Percentiles rank a stretch among this genome's conserved stretches.
These are phyloP conservation scores for Sphaerosporella brunnea DNA, from an alignment of 495 filamentous ascomycete genomes.

Conservation along the genomic window DNA sequence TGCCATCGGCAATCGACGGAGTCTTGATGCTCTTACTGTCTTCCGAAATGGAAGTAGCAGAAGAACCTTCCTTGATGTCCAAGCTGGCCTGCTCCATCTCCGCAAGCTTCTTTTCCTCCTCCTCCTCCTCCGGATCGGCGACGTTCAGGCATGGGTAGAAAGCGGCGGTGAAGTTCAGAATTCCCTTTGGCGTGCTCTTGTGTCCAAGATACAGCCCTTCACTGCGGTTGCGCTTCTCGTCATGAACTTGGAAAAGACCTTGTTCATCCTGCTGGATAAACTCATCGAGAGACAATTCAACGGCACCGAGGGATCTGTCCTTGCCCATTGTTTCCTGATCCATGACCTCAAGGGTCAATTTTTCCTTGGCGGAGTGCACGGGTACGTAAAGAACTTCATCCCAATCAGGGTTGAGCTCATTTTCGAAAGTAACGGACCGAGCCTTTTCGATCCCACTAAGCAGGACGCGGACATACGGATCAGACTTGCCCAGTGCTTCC, in stretches of 20 bases:
- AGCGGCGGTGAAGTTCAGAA: slow-evolving; percentile 61
- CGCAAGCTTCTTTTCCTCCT: slow-evolving; percentile 34
- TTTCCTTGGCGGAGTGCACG: slow-evolving; percentile 71
- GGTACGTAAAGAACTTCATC: slow-evolving; percentile 92
- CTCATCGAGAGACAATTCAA: slow-evolving; percentile 58
- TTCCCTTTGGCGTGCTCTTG: slow-evolving; percentile 55
- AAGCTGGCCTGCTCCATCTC: slow-evolving; percentile 25
- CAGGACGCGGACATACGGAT: slow-evolving; percentile 77
- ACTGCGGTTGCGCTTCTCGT: slow-evolving; percentile 44
- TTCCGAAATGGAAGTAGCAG: too few relatives aligned
- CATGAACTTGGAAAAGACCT: slow-evolving; percentile 67
- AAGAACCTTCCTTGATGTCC: too few relatives aligned
- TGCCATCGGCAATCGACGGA: slow-evolving; percentile 3
- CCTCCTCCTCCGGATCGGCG: slow-evolving; percentile 85
- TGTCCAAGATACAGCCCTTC: slow-evolving; percentile 48
- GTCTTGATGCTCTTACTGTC: slow-evolving; percentile 36
- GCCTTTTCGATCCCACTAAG: slow-evolving; percentile 78
- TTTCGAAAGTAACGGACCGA: slow-evolving; percentile 86
- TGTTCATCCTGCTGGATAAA: slow-evolving; percentile 60
- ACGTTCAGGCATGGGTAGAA: slow-evolving; percentile 84
- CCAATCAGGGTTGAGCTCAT: slow-evolving; percentile 88
- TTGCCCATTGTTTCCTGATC: slow-evolving; percentile 77
- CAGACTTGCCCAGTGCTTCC: slow-evolving; percentile 90
- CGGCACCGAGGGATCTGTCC: slow-evolving; percentile 65
- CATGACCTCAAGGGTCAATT: slow-evolving; percentile 82